phyloP scores from a whole-genome alignment of 257 asterid genomes.

The Nicotiana otophora region DNA sequence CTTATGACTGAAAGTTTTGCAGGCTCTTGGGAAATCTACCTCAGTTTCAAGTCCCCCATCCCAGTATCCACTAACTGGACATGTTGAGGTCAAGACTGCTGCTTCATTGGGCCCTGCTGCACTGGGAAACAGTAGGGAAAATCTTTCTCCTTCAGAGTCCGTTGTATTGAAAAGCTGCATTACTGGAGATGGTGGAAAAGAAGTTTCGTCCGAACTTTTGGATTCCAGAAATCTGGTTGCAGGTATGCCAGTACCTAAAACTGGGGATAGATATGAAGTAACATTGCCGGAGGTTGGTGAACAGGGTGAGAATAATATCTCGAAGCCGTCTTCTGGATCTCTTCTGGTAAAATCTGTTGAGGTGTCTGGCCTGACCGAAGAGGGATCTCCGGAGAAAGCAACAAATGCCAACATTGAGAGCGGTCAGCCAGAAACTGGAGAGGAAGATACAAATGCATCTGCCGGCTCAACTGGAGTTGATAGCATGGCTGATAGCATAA shows the following conservation, averaged over 20 bases:
- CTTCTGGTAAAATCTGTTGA: constrained; percentile 34
- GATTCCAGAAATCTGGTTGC: constrained; percentile 21
- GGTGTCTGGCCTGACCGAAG: constrained; percentile 22
- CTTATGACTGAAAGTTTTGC: constrained; percentile 15
- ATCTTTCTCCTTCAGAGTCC: constrained; percentile 20
- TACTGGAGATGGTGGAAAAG: constrained; percentile 8
- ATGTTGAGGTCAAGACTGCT: constrained; percentile 19
- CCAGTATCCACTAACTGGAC: constrained; percentile 28
- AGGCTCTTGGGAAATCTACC: constrained; percentile 39
- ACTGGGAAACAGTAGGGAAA: constrained; percentile 29
- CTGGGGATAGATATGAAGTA: constrained; percentile 18
- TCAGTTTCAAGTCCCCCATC: constrained; percentile 33
- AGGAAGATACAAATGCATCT: constrained; percentile 25
- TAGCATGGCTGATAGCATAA: constrained; percentile 20
- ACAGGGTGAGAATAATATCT: constrained; percentile 8
- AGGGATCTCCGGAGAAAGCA: constrained; percentile 26
- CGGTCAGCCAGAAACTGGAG: constrained; percentile 16
- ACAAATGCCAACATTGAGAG: constrained; percentile 15
- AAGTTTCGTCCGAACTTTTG: constrained; percentile 18
- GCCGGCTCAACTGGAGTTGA: constrained; percentile 21
- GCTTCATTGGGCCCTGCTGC: constrained; percentile 17
- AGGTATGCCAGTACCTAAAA: constrained; percentile 25
- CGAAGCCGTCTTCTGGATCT: constrained; percentile 26
- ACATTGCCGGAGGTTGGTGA: constrained; percentile 19
- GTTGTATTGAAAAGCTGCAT: not conserved